Base-by-base conservation (phyloP, 2,329 filamentous ascomycete genomes). In the Claviceps purpurea region DNA sequence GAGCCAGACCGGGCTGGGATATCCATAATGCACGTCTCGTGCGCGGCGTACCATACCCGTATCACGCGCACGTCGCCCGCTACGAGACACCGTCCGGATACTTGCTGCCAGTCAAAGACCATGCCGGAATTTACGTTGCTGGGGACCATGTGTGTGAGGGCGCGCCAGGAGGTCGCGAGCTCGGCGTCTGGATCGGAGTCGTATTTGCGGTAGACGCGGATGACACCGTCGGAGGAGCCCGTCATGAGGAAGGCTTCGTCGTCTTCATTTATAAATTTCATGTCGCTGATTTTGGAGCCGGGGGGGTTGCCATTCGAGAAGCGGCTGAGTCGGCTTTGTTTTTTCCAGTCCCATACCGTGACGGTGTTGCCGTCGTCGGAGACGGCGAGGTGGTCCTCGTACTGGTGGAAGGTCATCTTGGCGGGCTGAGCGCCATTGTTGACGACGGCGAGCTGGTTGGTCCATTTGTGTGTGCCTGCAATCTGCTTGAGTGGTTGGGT, bases 31-130 rank as follows among this genome's bases (percentile, higher is more conserved):
- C 91, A 97, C 40, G 93, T 85, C 73, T 98, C 93, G 44, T 88
- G 87, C 7, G 88, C 89, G 16, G 91, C 91, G 63, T 94, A 93
- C 93, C 93, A 98, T 38, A 97, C 88, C 39, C 90, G 81, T 60
- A 98, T 96, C 38, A 96, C 87, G 53, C 93, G 87, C 51, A 96
- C 89, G 65, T 98, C 93, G 45, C 93, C 93, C 11, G 93, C 93
- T 37, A 97, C 93, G n/a, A 98, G 77, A 7, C 95, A 84, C 55
- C 89, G 87, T 7, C 93, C 93, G 59, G 89, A 88, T n/a, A 94
- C 90, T 70, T 98, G 93, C 66, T 97, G 91, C 93, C 93, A 98
- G 66, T 98, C 91, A 64, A 97, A 94, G 26, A 97, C 91, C 69
- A 98, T 85, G 22, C 93, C 93, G 1, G 90, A 90, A 65, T 95